Conservation (phyloP, 2,329 filamentous ascomycete species). For the Alternaria triticina region DNA sequence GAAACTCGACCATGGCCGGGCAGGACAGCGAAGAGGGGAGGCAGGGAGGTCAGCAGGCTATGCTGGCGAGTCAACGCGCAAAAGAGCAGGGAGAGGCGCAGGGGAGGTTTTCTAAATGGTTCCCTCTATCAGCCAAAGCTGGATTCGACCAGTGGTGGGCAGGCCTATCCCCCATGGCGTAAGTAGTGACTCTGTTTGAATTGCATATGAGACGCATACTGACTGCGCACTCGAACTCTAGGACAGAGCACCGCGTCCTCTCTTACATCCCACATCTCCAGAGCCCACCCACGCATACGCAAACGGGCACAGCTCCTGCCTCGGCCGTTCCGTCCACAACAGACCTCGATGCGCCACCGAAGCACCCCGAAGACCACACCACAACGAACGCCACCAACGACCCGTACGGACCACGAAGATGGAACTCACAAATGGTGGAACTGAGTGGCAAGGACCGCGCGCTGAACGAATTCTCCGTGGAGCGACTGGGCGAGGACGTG, state of each 20-base stretch:
- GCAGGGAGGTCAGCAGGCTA: slow-evolving; percentile 51
- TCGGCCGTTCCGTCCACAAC: slow-evolving; percentile 51
- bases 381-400: slow-evolving; percentile 64
- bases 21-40: slow-evolving; percentile 26
- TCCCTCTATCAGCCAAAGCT: slow-evolving; percentile 90
- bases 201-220: neutral
- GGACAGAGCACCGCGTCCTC: slow-evolving; percentile 86
- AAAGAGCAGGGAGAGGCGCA: slow-evolving; percentile 47
- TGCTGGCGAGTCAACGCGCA: slow-evolving; percentile 57
- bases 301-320: slow-evolving; percentile 63
- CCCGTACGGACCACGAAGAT: slow-evolving; percentile 82
- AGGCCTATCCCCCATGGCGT: slow-evolving; percentile 74
- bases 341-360: slow-evolving; percentile 47
- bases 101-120: slow-evolving; percentile 58
- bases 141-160: slow-evolving; percentile 80
- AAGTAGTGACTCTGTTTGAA: neutral
- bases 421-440: slow-evolving; percentile 84
- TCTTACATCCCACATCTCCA: slow-evolving; percentile 83
- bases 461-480: slow-evolving; percentile 91
- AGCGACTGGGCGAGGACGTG: slow-evolving; percentile 77
- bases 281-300: slow-evolving; percentile 71
- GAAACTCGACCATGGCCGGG: slow-evolving; percentile 39
- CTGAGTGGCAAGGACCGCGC: slow-evolving; percentile 85
- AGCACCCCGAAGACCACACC: slow-evolving; percentile 49
- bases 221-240: neutral